Base-by-base conservation (phyloP, 768 basidiomycete species). In the Leccinellum rugosiceps region DNA sequence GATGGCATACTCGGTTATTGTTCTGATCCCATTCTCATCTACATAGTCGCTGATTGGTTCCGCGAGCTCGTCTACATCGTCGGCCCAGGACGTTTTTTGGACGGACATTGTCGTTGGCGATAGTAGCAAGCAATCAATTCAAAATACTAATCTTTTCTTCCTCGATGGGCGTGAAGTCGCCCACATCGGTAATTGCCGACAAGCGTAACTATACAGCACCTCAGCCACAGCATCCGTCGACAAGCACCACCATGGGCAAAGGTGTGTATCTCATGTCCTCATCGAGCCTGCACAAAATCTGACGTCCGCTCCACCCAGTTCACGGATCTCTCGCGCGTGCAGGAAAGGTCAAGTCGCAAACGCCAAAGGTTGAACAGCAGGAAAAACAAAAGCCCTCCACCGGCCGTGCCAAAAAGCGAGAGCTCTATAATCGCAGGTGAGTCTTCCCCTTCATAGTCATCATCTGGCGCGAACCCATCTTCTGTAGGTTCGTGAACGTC, bases 251-350 rank as follows among this genome's bases (percentile, higher is more conserved):
- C 62, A 86, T 88, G 86, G 86, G 85, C 76, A 84, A 87, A 86
- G 85, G 85, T 86, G 58, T 19, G 59, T 63, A 62, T 34, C 28
- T 31, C 38, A 19, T 46, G 21, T 52, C 43, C 46, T 32, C 21
- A 25, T 53, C 50, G 35, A 44, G 32, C 11, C 28, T 58, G 4
- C 3, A 6, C 43, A 21, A 21, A 25, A 23, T 38, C 31, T 21
- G 10, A 25, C 46, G 13, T 21, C 52, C 31, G 8, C 30, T 15
- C 26, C 8, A 21, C 10, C n/a, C 19, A 94, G 94, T 96, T 80
- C 94, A 97, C 88, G 94, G 94, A 75, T 97, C 94, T 75, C 93
- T 97, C 79, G 94, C 94, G 80, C 94, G 94, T 82, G 94, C 94
- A 70, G 95, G 95, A 77, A 97, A 98, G 85, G 96, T 97, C 83